phyloP scores from a whole-genome alignment of 352 stramenopile species.

The Phytophthora pini region DNA sequence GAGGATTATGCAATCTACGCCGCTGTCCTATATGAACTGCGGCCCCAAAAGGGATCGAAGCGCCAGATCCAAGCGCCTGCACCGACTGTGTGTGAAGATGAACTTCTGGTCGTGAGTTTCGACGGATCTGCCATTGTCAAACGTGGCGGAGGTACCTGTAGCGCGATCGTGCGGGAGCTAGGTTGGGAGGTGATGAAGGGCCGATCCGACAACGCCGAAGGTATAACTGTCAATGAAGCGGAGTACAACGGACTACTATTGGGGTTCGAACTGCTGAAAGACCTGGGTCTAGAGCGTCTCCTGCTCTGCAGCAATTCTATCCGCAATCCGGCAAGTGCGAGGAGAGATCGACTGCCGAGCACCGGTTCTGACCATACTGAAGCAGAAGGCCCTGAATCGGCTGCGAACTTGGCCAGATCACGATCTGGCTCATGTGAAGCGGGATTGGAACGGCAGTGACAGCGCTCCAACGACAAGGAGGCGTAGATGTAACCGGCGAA shows the following conservation, averaged over 20 bases:
- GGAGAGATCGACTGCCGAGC: constrained; percentile 11
- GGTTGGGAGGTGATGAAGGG: constrained; percentile 7
- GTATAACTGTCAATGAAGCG: constrained; percentile 26
- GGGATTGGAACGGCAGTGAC: too few species aligned
- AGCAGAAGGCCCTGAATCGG: too few species aligned
- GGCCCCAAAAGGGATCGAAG: background rate
- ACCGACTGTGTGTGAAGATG: background rate
- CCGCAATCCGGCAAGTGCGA: constrained; percentile 3
- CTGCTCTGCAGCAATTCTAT: constrained; percentile 10
- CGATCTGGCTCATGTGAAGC: too few species aligned
- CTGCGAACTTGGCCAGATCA: too few species aligned
- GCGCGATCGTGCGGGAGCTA: constrained; percentile 18
- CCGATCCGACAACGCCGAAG: background rate
- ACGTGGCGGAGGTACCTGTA: constrained; percentile 4
- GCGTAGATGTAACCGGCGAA: too few species aligned
- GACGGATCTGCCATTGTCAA: constrained; percentile 24
- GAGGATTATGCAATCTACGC: constrained; percentile 28
- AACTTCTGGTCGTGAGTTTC: constrained; percentile 20
- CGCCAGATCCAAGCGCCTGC: background rate
- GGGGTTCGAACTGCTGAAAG: background rate
- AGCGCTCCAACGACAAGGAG: too few species aligned
- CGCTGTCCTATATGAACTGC: constrained; percentile 5
- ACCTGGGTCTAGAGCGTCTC: background rate
- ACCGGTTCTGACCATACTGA: background rate
- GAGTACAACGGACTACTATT: constrained; percentile 22